Evolutionary conservation across 352 stramenopile species (phyloP).

Genomic region (Pythium apleroticum): DNA sequence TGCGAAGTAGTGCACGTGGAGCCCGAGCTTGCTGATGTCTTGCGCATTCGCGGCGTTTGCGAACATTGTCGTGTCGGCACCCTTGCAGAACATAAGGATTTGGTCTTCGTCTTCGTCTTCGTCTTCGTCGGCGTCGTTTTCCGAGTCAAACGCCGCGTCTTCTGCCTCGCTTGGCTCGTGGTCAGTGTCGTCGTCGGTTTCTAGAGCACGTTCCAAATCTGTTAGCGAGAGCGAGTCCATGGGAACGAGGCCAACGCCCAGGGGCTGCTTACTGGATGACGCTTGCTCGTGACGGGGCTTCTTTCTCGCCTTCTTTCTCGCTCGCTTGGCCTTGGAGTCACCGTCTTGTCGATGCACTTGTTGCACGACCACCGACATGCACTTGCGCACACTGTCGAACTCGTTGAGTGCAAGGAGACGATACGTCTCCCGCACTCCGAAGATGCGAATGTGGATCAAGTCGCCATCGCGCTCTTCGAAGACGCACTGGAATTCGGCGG

Average conservation of each 20-base stretch:
- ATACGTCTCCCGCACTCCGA: slow-evolving; percentile 72
- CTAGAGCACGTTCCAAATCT: slow-evolving; percentile 35
- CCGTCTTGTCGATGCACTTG: slow-evolving; percentile 31
- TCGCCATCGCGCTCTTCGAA: slow-evolving; percentile 78
- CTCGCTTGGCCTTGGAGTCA: not conserved
- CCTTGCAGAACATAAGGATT: slow-evolving; percentile 85
- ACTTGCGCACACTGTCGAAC: slow-evolving; percentile 86
- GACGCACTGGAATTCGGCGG: slow-evolving; percentile 77
- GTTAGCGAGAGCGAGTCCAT: slow-evolving; percentile 28
- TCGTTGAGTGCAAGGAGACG: slow-evolving; percentile 82
- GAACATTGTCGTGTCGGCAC: slow-evolving; percentile 90
- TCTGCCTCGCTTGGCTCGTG: not conserved
- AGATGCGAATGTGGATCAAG: slow-evolving; percentile 75
- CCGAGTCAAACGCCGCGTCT: slow-evolving; percentile 7
- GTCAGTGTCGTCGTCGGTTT: slow-evolving; percentile 7
- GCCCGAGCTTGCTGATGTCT: slow-evolving; percentile 70
- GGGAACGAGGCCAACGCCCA: slow-evolving; percentile 18
- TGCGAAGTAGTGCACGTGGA: slow-evolving; percentile 88
- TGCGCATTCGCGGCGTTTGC: slow-evolving; percentile 62
- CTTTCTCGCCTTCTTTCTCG: not conserved
- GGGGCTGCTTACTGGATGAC: slow-evolving; percentile 19
- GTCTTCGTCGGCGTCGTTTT: slow-evolving; percentile 25
- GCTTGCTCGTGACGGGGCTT: slow-evolving; percentile 9
- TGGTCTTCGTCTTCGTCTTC: slow-evolving; percentile 43
- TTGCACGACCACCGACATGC: slow-evolving; percentile 83